Percentiles rank a stretch among this genome's conserved stretches.
Evolutionary conservation across 1,284 basidiomycete genomes (phyloP).

Genomic region (Phylloporus gajari): DNA sequence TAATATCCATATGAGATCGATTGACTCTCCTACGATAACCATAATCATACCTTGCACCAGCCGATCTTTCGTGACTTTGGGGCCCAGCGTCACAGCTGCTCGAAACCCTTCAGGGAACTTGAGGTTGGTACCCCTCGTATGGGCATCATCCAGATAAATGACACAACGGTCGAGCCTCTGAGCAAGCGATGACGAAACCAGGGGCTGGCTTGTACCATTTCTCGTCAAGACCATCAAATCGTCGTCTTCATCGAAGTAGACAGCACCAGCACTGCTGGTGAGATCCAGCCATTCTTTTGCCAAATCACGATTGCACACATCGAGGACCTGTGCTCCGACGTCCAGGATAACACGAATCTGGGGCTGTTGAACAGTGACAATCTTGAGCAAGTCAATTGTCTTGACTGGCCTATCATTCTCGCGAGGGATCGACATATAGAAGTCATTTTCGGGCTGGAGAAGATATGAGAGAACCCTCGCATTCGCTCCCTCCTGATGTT

Average conservation of each 20-base stretch:
- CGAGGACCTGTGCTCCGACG: conserved; percentile 67
- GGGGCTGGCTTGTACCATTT: conserved; percentile 48
- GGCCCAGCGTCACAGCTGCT: conserved; percentile 62
- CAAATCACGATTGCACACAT: conserved; percentile 53
- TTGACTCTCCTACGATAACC: no score
- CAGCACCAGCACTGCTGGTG: conserved; percentile 47
- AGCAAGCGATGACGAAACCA: conserved; percentile 54
- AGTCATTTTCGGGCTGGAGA: conserved; percentile 55
- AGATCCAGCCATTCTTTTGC: conserved; percentile 53
- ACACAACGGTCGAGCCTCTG: conserved; percentile 55
- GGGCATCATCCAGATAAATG: conserved; percentile 65
- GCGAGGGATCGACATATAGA: conserved; percentile 38
- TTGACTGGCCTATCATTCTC: background rate
- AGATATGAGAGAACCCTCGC: conserved; percentile 57
- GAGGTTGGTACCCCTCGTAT: conserved; percentile 65
- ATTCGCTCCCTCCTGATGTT: conserved; percentile 29
- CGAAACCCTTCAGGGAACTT: conserved; percentile 55
- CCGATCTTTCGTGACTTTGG: conserved; percentile 61
- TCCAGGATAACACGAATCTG: conserved; percentile 27
- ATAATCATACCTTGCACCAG: conserved; percentile 55
- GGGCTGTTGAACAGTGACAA: background rate
- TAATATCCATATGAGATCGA: conserved; percentile 19
- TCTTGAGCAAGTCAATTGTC: background rate
- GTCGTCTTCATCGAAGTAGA: conserved; percentile 59
- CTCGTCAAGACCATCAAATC: conserved; percentile 52